Conservation (phyloP, 345 rosid species). For the Anacardium occidentale region DNA sequence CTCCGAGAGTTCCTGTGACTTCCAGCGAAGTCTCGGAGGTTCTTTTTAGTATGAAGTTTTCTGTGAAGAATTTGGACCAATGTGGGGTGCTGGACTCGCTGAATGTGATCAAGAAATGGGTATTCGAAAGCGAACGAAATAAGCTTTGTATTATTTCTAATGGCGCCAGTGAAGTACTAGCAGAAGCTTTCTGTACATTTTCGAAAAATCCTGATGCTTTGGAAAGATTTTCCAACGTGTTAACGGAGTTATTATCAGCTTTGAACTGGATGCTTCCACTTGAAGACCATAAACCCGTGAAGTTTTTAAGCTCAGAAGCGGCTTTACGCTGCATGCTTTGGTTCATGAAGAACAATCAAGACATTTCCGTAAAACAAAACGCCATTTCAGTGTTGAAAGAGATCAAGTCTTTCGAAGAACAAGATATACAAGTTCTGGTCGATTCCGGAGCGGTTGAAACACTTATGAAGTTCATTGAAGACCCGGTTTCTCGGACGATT, state of each 20-base stretch:
- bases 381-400: slow-evolving; percentile 35
- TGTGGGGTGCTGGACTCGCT: slow-evolving; percentile 22
- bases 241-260: slow-evolving; percentile 34
- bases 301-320: slow-evolving; percentile 26
- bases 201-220: slow-evolving; percentile 17
- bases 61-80: slow-evolving; percentile 25
- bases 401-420: slow-evolving; percentile 24
- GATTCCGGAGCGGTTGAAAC: slow-evolving; percentile 24
- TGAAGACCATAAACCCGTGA: slow-evolving; percentile 24
- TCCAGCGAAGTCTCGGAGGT: slow-evolving; percentile 29
- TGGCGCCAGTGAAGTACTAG: slow-evolving; percentile 25
- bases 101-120: slow-evolving; percentile 38
- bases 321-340: slow-evolving; percentile 37
- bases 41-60: slow-evolving; percentile 20
- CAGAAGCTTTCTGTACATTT: slow-evolving; percentile 40
- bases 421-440: slow-evolving; percentile 17
- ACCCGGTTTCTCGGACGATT: slow-evolving; percentile 28
- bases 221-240: slow-evolving; percentile 15
- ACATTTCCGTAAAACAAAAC: slow-evolving; percentile 27
- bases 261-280: slow-evolving; percentile 47
- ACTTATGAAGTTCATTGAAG: slow-evolving; percentile 27
- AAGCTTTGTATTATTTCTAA: slow-evolving; percentile 27
- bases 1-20: slow-evolving; percentile 51
- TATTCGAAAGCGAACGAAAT: slow-evolving; percentile 53
- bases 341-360: slow-evolving; percentile 28